These are phyloP conservation scores for Arthrinium puccinioides DNA, from an alignment of 2,329 filamentous ascomycete genomes.

Conservation along the genomic window DNA sequence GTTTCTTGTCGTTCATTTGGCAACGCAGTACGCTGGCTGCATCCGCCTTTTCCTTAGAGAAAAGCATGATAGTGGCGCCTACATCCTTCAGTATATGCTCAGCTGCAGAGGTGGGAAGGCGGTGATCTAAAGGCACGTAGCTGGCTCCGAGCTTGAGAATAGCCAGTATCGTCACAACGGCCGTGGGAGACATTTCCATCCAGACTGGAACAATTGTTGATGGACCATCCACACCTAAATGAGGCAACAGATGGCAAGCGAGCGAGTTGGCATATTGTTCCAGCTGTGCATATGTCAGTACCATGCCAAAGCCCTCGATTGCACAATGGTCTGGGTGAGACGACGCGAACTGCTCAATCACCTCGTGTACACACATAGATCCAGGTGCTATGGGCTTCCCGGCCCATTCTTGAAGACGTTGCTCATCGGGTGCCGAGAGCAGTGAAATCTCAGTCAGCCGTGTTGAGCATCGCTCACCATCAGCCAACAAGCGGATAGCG, in stretches of 20 bases:
- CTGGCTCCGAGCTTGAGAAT: not conserved
- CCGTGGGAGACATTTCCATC: conserved; percentile 1
- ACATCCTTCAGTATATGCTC: not conserved
- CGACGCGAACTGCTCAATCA: not conserved
- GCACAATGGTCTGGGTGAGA: not conserved
- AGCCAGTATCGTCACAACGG: conserved; percentile 2
- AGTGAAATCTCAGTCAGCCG: conserved; percentile 3
- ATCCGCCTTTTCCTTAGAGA: too few relatives aligned
- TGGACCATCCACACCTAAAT: not conserved
- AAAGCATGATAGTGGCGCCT: not conserved
- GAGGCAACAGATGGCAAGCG: not conserved
- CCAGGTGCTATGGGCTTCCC: too few relatives aligned
- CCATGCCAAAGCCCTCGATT: not conserved
- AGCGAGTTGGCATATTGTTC: not conserved
- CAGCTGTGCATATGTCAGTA: not conserved
- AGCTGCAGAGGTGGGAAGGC: not conserved
- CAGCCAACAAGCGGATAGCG: not conserved
- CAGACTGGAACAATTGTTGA: conserved; percentile 1
- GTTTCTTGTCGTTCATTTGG: not conserved
- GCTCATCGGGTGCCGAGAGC: not conserved
- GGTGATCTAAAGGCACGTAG: too few relatives aligned
- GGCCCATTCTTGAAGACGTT: too few relatives aligned
- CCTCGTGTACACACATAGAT: conserved; percentile 1
- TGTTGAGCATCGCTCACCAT: not conserved
- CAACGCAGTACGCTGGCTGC: too few relatives aligned